Evolutionary conservation across 371 early-diverging fungal genomes (phyloP).

Genomic region (Smittium culicis): DNA sequence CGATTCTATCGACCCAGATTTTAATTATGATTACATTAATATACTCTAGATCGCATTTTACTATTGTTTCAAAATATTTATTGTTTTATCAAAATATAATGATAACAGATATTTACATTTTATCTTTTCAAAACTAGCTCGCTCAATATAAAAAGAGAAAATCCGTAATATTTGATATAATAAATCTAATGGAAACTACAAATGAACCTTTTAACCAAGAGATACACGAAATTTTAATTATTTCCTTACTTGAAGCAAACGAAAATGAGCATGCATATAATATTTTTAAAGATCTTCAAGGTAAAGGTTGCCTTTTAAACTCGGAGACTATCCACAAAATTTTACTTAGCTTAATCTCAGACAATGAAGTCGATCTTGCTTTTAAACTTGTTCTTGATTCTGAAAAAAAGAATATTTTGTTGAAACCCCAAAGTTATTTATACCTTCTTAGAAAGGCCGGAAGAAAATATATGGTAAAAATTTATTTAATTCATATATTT

Average conservation of each 20-base stretch:
- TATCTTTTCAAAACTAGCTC: too few relatives aligned
- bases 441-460: conserved; percentile 12
- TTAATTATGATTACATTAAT: too few relatives aligned
- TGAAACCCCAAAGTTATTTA: conserved; percentile 8
- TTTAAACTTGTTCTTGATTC: conserved; percentile 12
- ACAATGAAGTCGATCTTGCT: conserved; percentile 18
- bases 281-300: not conserved
- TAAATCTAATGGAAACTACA: conserved; percentile 6
- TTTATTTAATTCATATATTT: not conserved
- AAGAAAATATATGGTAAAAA: conserved; percentile 11
- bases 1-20: too few relatives aligned
- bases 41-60: too few relatives aligned
- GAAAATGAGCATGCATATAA: not conserved
- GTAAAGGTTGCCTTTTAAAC: too few relatives aligned
- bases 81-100: too few relatives aligned
- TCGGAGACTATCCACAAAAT: conserved; percentile 3
- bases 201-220: not conserved
- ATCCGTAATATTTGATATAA: not conserved
- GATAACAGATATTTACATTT: too few relatives aligned
- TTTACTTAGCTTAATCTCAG: conserved; percentile 12
- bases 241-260: not conserved
- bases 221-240: conserved; percentile 2
- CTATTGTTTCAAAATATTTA: too few relatives aligned
- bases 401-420: not conserved
- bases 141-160: not conserved